phyloP scores from a whole-genome alignment of 371 early-diverging fungal genomes.

The Syncephalis plumigaleata region DNA sequence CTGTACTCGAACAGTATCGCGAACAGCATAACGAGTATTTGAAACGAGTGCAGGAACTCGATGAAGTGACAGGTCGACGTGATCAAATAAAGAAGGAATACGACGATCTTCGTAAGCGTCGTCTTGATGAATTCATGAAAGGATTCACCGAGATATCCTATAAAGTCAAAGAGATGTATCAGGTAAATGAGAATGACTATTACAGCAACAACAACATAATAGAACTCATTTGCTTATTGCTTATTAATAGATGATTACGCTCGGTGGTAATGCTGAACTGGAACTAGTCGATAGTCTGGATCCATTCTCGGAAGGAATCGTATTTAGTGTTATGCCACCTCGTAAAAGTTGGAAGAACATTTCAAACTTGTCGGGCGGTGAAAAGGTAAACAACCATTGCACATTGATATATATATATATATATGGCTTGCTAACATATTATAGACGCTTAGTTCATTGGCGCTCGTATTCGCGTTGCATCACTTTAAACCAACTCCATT shows the following conservation, averaged over 20 bases:
- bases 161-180: constrained; percentile 98
- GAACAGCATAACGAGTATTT: constrained; percentile 56
- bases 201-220: not conserved
- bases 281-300: constrained; percentile 99
- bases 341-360: constrained; percentile 99
- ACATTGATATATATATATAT: not conserved
- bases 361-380: constrained; percentile 97
- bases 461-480: constrained; percentile 99
- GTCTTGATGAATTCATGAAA: constrained; percentile 90
- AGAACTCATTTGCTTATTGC: constrained; percentile 1
- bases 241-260: constrained; percentile 67
- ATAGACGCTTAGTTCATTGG: constrained; percentile 92
- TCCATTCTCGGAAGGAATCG: constrained; percentile 98
- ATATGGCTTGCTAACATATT: too few species aligned
- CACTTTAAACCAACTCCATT: constrained; percentile 98
- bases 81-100: constrained; percentile 56
- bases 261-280: constrained; percentile 99
- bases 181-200: constrained; percentile 21
- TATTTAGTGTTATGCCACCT: constrained; percentile 99
- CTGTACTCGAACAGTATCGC: constrained; percentile 75
- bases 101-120: constrained; percentile 60
- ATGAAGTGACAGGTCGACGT: constrained; percentile 44
- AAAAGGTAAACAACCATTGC: constrained; percentile 57
- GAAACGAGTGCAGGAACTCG: constrained; percentile 53
- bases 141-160: constrained; percentile 90